Evolutionary conservation across 2,329 filamentous ascomycete genomes (phyloP), one percentile per base, ranked within the genome.

Genomic region (Exophiala alcalophila): DNA sequence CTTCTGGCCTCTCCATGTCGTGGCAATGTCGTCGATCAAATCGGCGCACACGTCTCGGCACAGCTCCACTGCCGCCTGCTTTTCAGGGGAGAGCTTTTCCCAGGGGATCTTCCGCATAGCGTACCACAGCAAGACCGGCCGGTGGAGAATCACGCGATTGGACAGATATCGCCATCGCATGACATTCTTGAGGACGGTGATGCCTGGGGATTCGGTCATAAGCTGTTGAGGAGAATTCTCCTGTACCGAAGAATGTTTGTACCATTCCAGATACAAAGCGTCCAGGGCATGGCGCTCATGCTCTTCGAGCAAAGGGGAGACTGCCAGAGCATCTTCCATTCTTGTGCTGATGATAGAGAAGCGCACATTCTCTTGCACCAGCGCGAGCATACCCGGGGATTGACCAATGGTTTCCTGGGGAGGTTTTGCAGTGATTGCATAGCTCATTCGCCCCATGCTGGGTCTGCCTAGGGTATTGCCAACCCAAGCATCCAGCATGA

Each of bases 141-240:
- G 74, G 61, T 89, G 82, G 15, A 90, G 76, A 1, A 90, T 74
- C 65, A 89, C 83, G 32, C 84, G 81, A 32, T 88, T 74, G 55
- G 87, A 88, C 59, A 86, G 81, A 59, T 86, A 90, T 10, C 85
- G 77, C 86, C 85, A 90, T 61, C 86, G 84, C 81, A 89, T 87
- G 55, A 89, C 77, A 50, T 54, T 54, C 33, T 51, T 52, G 30
- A 50, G 27, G 4, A 47, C 38, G 2, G 50, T 45, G 10, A 53
- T 19, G 4, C 52, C 52, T 19, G 47, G 44, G 4, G 44, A 34
- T 16, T 49, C 49, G n/a, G 0, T 33, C 19, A n/a, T 18, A n/a
- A 41, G 26, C 10, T 83, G 80, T 58, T 82, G 86, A 7, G 81
- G 77, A 42, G 87, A 80, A 8, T 69, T 76, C 14, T 78, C 76